Base-by-base conservation (phyloP, 202 grass and related monocot genomes). In the Musa balbisiana region DNA sequence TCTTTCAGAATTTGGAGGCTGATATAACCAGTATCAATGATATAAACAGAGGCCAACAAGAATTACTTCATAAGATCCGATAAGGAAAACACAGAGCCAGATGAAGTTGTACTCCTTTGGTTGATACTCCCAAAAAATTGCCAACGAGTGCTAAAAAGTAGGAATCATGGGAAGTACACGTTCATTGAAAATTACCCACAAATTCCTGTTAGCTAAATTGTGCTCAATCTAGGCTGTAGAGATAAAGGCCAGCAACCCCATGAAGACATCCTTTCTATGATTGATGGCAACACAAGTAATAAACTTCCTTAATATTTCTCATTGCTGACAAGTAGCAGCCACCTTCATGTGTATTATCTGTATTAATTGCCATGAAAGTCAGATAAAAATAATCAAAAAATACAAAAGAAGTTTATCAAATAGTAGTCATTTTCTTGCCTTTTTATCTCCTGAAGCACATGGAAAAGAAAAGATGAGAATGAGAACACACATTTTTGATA, bases 401-500 rank as follows among this genome's bases (percentile, higher is more conserved):
- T 53, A 27, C 52, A 51, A 9, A 53, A 24, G 67, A 85, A 87
- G 55, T 43, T 6, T 6, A 43, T 43, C 80, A 53, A 91, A 72
- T 78, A 67, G 80, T 81, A 72, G 78, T 52, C 74, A 78, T 77
- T 76, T 15, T 79, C 75, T 64, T 91, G 81, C 29, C 83, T 83
- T 81, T 63, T 24, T 62, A 62, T 62, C 73, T 19, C 20, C 29
- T 62, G 55, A 63, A 76, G 73, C 83, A 85, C 79, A 75, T 72
- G 64, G 69, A 82, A 85, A 84, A 71, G 67, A 75, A 82, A 80
- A 74, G 62, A 71, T 70, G 82, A 83, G 81, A 75, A 86, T 82
- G 86, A 84, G 83, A 55, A 82, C 78, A 79, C 83, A 82, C 81
- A 82, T 19, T 64, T 10, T 64, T 20, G 3, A 89, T 84, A 83